Evolutionary conservation across 768 basidiomycete genomes (phyloP), one percentile per base, ranked within the genome.

Genomic region (Chiua virens): DNA sequence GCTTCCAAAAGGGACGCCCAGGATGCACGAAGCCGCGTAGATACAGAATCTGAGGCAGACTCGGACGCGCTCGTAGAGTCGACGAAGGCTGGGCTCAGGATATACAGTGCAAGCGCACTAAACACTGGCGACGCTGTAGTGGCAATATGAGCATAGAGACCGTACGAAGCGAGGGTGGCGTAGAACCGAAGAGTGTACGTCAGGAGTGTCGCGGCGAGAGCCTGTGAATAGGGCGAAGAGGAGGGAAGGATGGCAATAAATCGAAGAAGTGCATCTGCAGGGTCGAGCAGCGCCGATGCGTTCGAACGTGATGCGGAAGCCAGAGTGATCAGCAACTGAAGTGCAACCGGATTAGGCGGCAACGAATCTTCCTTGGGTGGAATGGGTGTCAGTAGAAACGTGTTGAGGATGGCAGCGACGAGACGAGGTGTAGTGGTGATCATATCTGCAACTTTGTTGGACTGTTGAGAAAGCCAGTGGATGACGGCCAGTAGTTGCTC

Each of bases 131-230:
- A 61, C 1, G 87, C 86, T 4, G 80, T 82, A 8, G 83, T 64
- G 15, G 87, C 83, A 34, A 87, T 75, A 49, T 84, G 79, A 0
- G 89, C 70, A 57, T 86, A 86, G 1, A 96, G 64, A 1, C 95
- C 95, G 56, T 96, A 98, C 2, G 78, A 73, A 0, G 83, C 91
- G 9, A 97, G 75, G 3, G 71, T 61, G 0, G 74, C 62, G 68
- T 90, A 93, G 14, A 93, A 71, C 5, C 69, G 72, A 21, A 98
- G 71, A 0, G 86, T 87, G 27, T 70, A 71, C 2, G 69, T 68
- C 15, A 87, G 74, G 17, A 92, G 77, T 2, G 67, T 62, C 2
- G 68, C 74, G 1, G 81, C 72, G 1, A 75, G 63, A 0, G 65
- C 39, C 5, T 43, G 49, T 0, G 70, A 51, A 39, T 79, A 77